Conservation (phyloP, 2,329 filamentous ascomycete species). For the Ophiostoma ips region DNA sequence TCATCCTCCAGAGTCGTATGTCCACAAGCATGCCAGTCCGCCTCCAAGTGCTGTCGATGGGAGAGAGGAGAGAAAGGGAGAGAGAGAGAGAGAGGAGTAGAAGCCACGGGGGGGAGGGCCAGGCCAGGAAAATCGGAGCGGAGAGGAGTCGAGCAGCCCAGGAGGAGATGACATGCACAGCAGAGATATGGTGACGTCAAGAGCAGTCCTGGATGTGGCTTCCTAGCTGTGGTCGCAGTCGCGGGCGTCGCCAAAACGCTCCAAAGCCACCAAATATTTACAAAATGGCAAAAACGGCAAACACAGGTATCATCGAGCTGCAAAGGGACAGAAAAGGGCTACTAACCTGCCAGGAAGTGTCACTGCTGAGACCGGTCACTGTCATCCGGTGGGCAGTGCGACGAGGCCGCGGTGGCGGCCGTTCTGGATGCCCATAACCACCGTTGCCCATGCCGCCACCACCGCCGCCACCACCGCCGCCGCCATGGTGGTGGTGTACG, state of each 20-base stretch:
- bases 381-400: conserved; percentile 95
- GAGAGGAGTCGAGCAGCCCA: no score
- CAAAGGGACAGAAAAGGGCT: conserved; percentile 8
- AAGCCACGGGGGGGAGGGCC: not conserved
- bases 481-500: not conserved
- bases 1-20: not conserved
- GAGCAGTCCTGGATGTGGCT: not conserved
- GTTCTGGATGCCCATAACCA: conserved; percentile 38
- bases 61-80: not conserved
- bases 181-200: not conserved
- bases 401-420: conserved; percentile 59
- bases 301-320: not conserved
- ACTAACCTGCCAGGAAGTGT: conserved; percentile 99
- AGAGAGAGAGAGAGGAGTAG: not conserved
- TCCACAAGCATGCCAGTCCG: not conserved
- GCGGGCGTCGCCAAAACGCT: no score
- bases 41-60: not conserved
- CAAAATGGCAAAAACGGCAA: not conserved
- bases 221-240: no score
- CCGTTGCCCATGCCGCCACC: conserved; percentile 13
- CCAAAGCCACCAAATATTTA: not conserved
- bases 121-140: not conserved
- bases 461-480: not conserved
- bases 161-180: not conserved
- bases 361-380: conserved; percentile 88